A percentile compares a stretch with the other conserved stretches of the same genome.
Evolutionary conservation across 805 yeast genomes (phyloP).

Genomic region (Wickerhamiella nectarea): DNA sequence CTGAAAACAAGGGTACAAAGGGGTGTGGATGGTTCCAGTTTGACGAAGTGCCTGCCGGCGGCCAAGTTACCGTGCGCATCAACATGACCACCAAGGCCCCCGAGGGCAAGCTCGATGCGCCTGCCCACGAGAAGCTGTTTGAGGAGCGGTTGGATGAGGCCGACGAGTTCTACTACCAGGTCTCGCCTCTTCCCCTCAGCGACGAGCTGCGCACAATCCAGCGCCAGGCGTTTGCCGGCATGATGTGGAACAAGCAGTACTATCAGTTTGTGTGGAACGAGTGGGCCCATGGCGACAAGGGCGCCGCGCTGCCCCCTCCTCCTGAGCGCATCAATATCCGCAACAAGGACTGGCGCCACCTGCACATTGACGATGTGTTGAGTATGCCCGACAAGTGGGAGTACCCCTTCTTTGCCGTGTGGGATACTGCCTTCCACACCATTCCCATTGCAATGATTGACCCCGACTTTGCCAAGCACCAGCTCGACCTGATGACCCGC

Average conservation of each 20-base stretch:
- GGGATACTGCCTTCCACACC: conserved; percentile 96
- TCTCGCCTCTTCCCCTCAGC: conserved; percentile 71
- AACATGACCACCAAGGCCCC: conserved; percentile 26
- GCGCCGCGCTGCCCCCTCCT: conserved; percentile 61
- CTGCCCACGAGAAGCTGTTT: conserved; percentile 54
- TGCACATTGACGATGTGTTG: conserved; percentile 74
- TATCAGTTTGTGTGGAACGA: conserved; percentile 74
- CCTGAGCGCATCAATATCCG: conserved; percentile 74
- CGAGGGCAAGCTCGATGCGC: conserved; percentile 42
- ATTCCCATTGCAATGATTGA: conserved; percentile 87
- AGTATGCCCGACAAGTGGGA: conserved; percentile 94
- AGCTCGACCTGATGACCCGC: conserved; percentile 69
- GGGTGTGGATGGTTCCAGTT: conserved; percentile 74
- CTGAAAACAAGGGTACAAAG: conserved; percentile 62
- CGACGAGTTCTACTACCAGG: conserved; percentile 81
- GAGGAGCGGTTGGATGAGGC: conserved; percentile 72
- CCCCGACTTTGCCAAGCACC: conserved; percentile 81
- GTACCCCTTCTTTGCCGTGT: conserved; percentile 89
- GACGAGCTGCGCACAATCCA: conserved; percentile 71
- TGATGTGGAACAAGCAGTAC: conserved; percentile 87
- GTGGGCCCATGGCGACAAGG: conserved; percentile 81
- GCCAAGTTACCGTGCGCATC: conserved; percentile 73
- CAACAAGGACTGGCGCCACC: conserved; percentile 77
- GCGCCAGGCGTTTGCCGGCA: conserved; percentile 88
- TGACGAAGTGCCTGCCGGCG: conserved; percentile 72